Conservation (phyloP, 164 flowering plant species). For the Buxus sempervirens region DNA sequence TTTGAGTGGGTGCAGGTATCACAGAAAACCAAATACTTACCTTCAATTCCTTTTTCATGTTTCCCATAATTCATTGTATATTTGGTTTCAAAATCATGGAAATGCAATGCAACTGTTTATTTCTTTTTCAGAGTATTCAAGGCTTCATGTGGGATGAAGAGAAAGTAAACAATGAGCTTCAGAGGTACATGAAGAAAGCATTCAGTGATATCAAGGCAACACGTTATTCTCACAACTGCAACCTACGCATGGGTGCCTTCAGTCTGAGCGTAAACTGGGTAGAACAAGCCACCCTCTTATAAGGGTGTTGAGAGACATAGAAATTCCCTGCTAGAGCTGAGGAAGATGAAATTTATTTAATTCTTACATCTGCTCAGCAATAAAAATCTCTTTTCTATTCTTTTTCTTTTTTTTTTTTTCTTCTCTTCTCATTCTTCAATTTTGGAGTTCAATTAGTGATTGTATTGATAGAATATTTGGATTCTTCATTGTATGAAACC, state of each 20-base stretch:
- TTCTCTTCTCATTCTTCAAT: too few species aligned
- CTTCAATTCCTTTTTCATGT: neutral
- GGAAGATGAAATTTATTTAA: neutral
- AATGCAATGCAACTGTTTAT: too few species aligned
- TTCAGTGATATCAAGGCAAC: slow-evolving; percentile 61
- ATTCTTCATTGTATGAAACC: neutral
- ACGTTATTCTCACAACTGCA: slow-evolving; percentile 73
- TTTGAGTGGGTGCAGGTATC: slow-evolving; percentile 24
- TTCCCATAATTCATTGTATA: neutral
- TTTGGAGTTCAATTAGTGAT: too few species aligned
- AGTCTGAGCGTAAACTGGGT: slow-evolving; percentile 83
- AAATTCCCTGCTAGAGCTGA: neutral
- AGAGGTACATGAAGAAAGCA: slow-evolving; percentile 72
- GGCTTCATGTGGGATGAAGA: too few species aligned
- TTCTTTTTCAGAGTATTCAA: too few species aligned
- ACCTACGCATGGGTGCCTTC: slow-evolving; percentile 94
- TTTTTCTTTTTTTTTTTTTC: too few species aligned
- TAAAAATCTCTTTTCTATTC: too few species aligned
- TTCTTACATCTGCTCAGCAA: neutral
- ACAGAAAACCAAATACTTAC: neutral
- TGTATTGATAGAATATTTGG: neutral
- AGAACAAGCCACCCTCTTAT: slow-evolving; percentile 68
- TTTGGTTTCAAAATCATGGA: neutral
- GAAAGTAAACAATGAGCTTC: slow-evolving; percentile 67
- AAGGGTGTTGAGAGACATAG: slow-evolving; percentile 94